Evolutionary conservation across 2,329 filamentous ascomycete species (phyloP).

Genomic region (Sarocladium brachiariae): DNA sequence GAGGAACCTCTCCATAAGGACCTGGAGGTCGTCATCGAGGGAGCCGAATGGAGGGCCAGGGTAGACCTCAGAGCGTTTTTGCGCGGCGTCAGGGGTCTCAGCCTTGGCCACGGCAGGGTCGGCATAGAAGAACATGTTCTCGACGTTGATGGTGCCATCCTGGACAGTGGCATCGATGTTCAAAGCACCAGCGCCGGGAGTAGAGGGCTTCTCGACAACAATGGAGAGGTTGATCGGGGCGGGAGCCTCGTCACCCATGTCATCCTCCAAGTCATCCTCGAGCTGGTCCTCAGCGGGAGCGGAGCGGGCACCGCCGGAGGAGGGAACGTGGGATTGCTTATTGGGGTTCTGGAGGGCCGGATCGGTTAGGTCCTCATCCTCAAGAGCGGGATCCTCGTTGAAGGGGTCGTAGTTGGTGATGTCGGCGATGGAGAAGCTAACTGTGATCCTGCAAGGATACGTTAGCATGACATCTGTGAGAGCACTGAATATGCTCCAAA

Average conservation of each 20-base stretch:
- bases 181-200: conserved; percentile 59
- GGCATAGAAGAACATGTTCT: conserved; percentile 84
- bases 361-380: conserved; percentile 30
- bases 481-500: conserved; percentile 12
- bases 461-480: background rate
- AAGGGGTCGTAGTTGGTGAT: conserved; percentile 33
- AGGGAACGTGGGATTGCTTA: conserved; percentile 49
- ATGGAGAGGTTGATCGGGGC: conserved; percentile 78
- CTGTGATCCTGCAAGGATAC: conserved; percentile 29
- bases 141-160: conserved; percentile 78
- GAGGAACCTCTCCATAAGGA: conserved; percentile 85
- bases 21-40: conserved; percentile 92
- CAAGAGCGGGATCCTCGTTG: conserved; percentile 29
- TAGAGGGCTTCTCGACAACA: conserved; percentile 78
- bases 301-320: conserved; percentile 41
- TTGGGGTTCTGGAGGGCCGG: conserved; percentile 43
- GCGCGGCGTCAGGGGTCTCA: conserved; percentile 67
- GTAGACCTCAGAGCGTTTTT: conserved; percentile 72
- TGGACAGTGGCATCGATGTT: conserved; percentile 81
- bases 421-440: conserved; percentile 37
- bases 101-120: conserved; percentile 72
- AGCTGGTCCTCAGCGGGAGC: conserved; percentile 39
- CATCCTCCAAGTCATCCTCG: conserved; percentile 48
- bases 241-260: conserved; percentile 43
- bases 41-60: conserved; percentile 88